These are phyloP conservation scores for Lecanicillium sp. DNA, from an alignment of 2,329 filamentous ascomycete species.

Conservation along the genomic window DNA sequence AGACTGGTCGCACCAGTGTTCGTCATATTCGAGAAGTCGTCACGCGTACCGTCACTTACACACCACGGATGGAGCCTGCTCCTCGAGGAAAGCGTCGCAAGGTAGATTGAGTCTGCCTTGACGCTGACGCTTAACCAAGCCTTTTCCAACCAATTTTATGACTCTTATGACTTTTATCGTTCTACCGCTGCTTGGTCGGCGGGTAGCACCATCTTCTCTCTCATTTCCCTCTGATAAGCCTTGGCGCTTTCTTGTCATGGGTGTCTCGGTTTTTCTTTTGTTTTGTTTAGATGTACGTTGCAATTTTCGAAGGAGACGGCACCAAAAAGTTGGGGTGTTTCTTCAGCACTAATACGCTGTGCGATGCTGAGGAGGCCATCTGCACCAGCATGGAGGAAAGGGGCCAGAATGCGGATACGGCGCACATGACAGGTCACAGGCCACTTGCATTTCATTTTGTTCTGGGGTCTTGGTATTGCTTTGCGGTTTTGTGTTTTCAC, in stretches of 20 bases:
- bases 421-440: no score
- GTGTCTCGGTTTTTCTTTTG: conserved; percentile 1
- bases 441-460: no score
- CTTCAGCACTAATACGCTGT: conserved; percentile 8
- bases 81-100: conserved; percentile 91
- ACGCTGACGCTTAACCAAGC: neutral
- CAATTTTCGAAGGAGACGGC: conserved; percentile 1
- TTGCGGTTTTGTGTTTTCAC: no score
- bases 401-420: no score
- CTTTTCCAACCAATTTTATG: conserved; percentile 4
- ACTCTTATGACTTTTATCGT: conserved; percentile 4
- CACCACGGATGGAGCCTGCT: conserved; percentile 75
- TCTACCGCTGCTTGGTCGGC: conserved; percentile 7
- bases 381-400: neutral
- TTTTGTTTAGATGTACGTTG: neutral
- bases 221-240: no score
- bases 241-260: no score
- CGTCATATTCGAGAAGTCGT: conserved; percentile 80
- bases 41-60: conserved; percentile 90
- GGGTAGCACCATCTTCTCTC: neutral
- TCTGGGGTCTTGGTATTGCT: no score
- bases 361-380: neutral
- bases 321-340: conserved; percentile 1
- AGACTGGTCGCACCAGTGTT: conserved; percentile 51
- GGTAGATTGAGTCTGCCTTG: conserved; percentile 30